A percentile compares a stretch with the other conserved stretches of the same genome.
phyloP scores from a whole-genome alignment of 257 asterid genomes.

The Forsythia suspensa region DNA sequence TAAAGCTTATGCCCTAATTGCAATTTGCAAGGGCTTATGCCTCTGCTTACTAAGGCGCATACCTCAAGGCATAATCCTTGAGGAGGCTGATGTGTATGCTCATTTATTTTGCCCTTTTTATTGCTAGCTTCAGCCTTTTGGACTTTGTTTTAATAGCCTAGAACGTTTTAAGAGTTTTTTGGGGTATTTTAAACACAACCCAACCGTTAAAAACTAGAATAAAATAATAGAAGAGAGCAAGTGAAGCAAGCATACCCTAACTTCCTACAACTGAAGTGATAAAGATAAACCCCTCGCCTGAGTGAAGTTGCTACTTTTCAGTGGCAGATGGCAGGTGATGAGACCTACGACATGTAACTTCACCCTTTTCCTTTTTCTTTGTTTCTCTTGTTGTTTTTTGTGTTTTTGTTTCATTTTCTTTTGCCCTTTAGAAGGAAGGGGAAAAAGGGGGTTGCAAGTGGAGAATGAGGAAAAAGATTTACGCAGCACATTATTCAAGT shows the following conservation, averaged over 20 bases:
- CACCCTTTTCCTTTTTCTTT: background rate
- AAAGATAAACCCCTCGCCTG: background rate
- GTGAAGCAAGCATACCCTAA: background rate
- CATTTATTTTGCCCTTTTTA: background rate
- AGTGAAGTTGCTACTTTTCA: background rate
- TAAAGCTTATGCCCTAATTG: background rate
- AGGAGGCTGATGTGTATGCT: background rate
- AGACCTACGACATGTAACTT: background rate
- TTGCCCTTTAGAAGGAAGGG: background rate
- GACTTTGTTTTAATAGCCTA: background rate
- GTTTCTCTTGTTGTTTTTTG: background rate
- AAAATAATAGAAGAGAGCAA: background rate
- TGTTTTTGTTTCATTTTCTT: background rate
- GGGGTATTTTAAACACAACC: background rate
- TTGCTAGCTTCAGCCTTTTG: background rate
- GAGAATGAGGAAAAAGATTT: background rate
- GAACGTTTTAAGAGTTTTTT: background rate
- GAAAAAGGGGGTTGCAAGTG: background rate
- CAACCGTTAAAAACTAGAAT: background rate
- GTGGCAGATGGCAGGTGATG: background rate
- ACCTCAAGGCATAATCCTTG: background rate
- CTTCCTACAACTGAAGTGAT: background rate
- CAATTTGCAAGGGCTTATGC: background rate
- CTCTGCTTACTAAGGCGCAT: background rate
- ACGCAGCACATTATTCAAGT: background rate